Base-by-base conservation (phyloP, 2,329 filamentous ascomycete genomes). In the Apiospora aurea region DNA sequence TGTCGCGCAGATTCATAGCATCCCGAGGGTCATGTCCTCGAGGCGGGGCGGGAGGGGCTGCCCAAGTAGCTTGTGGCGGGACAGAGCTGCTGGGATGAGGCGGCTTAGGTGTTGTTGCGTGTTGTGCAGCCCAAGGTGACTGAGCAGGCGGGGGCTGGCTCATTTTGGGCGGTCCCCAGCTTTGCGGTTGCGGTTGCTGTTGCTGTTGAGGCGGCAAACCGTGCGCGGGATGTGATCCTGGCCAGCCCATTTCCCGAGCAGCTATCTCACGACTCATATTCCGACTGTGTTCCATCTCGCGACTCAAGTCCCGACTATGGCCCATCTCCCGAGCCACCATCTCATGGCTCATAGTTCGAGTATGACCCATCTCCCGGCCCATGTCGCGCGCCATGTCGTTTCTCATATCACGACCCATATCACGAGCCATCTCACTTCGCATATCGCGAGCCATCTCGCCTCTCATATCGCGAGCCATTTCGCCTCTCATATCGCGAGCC, bases 91-190 rank as follows among this genome's bases (percentile, higher is more conserved):
- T 80, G 5, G 80, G 77, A 8, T 78, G 77, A 21, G 80, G 80
- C 44, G 80, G 79, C 73, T 84, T 84, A 26, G 80, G 79, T n/a
- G 78, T 73, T n/a, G 81, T 75, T 26, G 78, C 80, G 72, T 83
- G 82, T 68, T 83, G 82, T 66, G 80, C 80, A 41, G 79, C 81
- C 82, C 82, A 84, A 11, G 81, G 77, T 11, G 81, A 82, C 72
- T 82, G 81, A 18, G 80, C 74, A 69, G 81, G 81, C 24, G 77
- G 79, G 11, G 80, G 78, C 70, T 82, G 81, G 6, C 77, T 77
- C 16, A 78, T 74, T 72, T 82, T 82, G 1, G 80, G 80, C 26
- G 79, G 79, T 14, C 53, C 53, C 83, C 83, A 79, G 72, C 78
- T 70, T 76, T 70, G 77, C 70, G 69, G 79, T 49, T 74, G 71